Evolutionary conservation across 805 yeast genomes (phyloP), one percentile per base, ranked within the genome.

Genomic region (Torulaspora delbrueckii): DNA sequence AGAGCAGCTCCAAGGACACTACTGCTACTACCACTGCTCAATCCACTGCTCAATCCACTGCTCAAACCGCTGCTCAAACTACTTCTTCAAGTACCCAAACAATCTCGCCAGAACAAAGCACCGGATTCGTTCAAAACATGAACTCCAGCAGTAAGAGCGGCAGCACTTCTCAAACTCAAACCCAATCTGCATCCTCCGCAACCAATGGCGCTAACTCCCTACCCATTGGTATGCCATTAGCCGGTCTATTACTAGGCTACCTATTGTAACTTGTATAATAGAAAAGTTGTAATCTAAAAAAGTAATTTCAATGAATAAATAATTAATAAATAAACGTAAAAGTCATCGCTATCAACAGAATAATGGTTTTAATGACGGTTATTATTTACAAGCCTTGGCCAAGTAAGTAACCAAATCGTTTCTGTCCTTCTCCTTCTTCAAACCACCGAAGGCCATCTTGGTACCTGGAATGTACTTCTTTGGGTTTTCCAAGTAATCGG

Each of bases 381-480:
- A 4, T 19, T 75, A 77, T 71, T 77, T 76, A 55, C 72, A 56
- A 48, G 82, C 82, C 48, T 64, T 61, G 34, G 63, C 66, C 69
- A 91, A 78, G 85, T 88, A 91, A 63, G 98, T 81, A 66, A 91
- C 75, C 72, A 93, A 77, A 72, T 93, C 98, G 77, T 87, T 86
- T 84, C 98, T 88, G 80, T 93, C 99, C 84, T 89, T 91, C 57
- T 89, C 84, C 82, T 93, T 93, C 90, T 93, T 93, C 75, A 93
- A 82, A 78, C 99, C 99, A 77, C 96, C 99, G 66, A 91, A 93
- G 57, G 99, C 98, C 99, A 93, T 93, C 86, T 93, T 93, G 78
- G 98, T 93, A 74, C 99, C 99, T 70, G 99, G 99, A 62, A 93
- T 89, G 80, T 89, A 93, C 79, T 93, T 93, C 95, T 93, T 93